Conservation (phyloP, 345 rosid species). For the Erodium maritimum region DNA sequence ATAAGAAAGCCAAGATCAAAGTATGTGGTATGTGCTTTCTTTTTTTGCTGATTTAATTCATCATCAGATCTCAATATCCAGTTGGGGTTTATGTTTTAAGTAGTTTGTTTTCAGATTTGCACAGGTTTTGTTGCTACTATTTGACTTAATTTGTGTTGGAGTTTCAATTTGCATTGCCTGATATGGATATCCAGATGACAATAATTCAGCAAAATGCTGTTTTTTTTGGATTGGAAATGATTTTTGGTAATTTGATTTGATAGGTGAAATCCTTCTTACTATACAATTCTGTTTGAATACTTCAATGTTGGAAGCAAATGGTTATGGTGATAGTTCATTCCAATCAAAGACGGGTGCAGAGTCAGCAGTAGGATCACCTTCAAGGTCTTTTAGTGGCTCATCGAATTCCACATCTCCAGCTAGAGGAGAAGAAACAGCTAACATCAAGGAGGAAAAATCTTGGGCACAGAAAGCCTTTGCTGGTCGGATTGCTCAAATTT, state of each 20-base stretch:
- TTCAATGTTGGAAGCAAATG: constrained; percentile 27
- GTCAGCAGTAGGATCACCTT: constrained; percentile 23
- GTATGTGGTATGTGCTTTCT: constrained; percentile 51
- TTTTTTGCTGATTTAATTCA: background rate
- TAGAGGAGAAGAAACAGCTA: constrained; percentile 39
- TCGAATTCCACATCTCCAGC: constrained; percentile 31
- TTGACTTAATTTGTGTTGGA: background rate
- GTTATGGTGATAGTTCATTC: constrained; percentile 19
- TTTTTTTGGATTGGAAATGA: background rate
- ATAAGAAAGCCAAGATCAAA: constrained; percentile 61
- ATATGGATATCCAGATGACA: background rate
- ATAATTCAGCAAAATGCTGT: background rate
- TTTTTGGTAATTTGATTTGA: background rate
- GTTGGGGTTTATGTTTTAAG: no score
- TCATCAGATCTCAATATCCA: background rate
- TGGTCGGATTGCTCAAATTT: constrained; percentile 66
- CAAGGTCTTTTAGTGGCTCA: constrained; percentile 23
- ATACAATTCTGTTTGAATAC: constrained; percentile 52
- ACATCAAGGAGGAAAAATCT: constrained; percentile 41
- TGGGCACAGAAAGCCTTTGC: constrained; percentile 46
- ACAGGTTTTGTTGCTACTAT: no score
- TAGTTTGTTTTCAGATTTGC: background rate
- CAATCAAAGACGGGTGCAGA: constrained; percentile 26
- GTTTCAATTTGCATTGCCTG: background rate
- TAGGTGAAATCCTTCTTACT: constrained; percentile 77